Percentiles rank a stretch among this genome's conserved stretches.
Evolutionary conservation across 495 filamentous ascomycete genomes (phyloP).

Genomic region (Echria macrotheca): DNA sequence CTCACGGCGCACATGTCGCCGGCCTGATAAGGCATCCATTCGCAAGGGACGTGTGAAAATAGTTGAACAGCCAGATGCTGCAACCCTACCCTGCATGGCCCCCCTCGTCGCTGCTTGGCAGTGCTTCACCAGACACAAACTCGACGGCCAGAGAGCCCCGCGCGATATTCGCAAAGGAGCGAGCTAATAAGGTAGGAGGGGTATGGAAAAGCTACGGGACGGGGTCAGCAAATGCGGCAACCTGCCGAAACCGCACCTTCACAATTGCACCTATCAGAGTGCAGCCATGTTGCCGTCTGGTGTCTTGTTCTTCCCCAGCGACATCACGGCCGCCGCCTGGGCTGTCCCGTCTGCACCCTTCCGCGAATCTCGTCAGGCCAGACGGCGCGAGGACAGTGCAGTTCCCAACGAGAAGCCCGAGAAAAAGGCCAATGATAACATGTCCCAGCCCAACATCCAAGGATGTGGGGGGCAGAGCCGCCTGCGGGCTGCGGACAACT

Average conservation of each 20-base stretch:
- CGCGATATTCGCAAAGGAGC: conserved; percentile 8
- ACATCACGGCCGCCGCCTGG: neutral
- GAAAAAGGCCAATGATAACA: no score
- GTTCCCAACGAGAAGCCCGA: no score
- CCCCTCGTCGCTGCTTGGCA: neutral
- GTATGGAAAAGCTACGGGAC: neutral
- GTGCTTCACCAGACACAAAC: neutral
- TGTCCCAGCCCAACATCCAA: no score
- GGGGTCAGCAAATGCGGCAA: conserved; percentile 1
- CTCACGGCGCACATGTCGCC: neutral
- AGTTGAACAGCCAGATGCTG: conserved; percentile 1
- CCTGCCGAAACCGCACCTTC: neutral
- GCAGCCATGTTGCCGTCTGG: neutral
- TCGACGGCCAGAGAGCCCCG: neutral
- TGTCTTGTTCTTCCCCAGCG: neutral
- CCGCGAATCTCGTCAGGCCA: neutral
- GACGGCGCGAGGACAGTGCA: neutral
- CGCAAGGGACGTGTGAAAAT: no score
- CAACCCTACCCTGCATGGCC: conserved; percentile 3
- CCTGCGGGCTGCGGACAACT: neutral
- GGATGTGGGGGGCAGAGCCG: neutral
- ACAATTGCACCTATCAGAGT: no score
- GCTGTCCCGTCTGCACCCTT: neutral
- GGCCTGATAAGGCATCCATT: no score
- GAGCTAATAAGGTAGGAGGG: neutral